These are phyloP conservation scores for Alternaria arbusti DNA, from an alignment of 2,329 filamentous ascomycete genomes.

Conservation along the genomic window DNA sequence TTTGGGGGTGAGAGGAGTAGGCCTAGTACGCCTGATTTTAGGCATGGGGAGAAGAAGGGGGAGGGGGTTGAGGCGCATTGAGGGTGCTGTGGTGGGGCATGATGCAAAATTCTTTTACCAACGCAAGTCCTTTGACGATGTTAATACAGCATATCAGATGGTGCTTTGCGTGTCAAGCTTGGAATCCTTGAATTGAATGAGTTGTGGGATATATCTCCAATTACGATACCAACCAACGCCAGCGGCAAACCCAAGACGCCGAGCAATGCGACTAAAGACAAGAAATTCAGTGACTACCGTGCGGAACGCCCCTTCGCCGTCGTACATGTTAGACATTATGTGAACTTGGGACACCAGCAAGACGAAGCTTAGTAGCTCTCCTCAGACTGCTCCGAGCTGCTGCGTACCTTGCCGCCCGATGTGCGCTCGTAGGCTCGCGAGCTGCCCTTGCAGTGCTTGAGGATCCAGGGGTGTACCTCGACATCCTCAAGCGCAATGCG, in stretches of 20 bases:
- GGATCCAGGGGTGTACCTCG: slow-evolving; percentile 90
- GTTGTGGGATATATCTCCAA: background rate
- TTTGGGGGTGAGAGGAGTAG: slow-evolving; percentile 55
- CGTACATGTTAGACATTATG: slow-evolving; percentile 23
- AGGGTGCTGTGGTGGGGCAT: background rate
- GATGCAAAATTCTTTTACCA: too few relatives aligned
- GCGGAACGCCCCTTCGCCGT: slow-evolving; percentile 15
- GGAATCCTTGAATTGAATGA: background rate
- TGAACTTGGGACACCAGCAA: slow-evolving; percentile 6
- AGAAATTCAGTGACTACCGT: slow-evolving; percentile 10
- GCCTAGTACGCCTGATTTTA: slow-evolving; percentile 45
- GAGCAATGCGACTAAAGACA: slow-evolving; percentile 9
- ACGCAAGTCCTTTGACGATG: too few relatives aligned
- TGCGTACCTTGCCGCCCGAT: slow-evolving; percentile 36
- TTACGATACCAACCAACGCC: background rate
- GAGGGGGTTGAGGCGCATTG: slow-evolving; percentile 13
- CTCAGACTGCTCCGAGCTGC: slow-evolving; percentile 33
- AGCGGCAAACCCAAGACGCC: slow-evolving; percentile 3
- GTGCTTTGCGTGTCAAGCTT: background rate
- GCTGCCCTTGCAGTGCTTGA: slow-evolving; percentile 80
- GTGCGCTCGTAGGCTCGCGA: slow-evolving; percentile 42
- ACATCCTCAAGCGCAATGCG: slow-evolving; percentile 88
- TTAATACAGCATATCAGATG: background rate
- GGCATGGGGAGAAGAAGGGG: slow-evolving; percentile 5
- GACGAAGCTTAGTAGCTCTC: slow-evolving; percentile 23